Evolutionary conservation across 2,329 filamentous ascomycete genomes (phyloP), one percentile per base, ranked within the genome.

Genomic region (Colletotrichum lupini): DNA sequence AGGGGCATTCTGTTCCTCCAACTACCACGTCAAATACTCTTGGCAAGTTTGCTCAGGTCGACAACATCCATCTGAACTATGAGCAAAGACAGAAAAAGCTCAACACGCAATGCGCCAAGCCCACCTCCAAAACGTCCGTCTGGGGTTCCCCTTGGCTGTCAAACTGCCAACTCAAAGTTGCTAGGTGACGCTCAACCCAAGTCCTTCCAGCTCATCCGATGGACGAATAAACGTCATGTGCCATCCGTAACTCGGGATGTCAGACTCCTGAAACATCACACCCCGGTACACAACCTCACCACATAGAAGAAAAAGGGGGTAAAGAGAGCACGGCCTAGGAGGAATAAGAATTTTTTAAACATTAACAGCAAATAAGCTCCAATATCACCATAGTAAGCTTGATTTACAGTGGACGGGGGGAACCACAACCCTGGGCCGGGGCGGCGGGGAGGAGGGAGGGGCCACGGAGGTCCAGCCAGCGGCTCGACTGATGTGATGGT

Each of bases 351-450:
- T n/a, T 49, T 26, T 5, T 19, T 42, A 28, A 49, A 30, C 42
- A 49, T n/a, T 49, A 49, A 4, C 42, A 49, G 14, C 14, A 30
- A 30, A 62, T 32, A 52, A 62, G 26, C 42, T 30, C 42, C 26
- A 24, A n/a, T 49, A n/a, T 30, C 19, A 19, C 6, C 14, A 22
- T 16, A 32, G 19, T 62, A 42, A 68, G 68, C 66, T 73, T 72
- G 65, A 68, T 52, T n/a, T 35, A 55, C 6, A 14, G 60, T 42
- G 26, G 30, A 61, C 32, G 19, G 24, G 42, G 19, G 30, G 24
- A 32, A 53, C 68, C 49, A 68, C 49, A 57, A 49, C 64, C 56
- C 63, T 57, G 68, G 63, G 49, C 46, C 56, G 32, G 32, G 4
- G 32, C 32, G 32, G 32, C 56, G n/a, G 62, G n/a, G n/a, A 57